Base-by-base conservation (phyloP, 345 rosid species). In the Populus pruinosa region DNA sequence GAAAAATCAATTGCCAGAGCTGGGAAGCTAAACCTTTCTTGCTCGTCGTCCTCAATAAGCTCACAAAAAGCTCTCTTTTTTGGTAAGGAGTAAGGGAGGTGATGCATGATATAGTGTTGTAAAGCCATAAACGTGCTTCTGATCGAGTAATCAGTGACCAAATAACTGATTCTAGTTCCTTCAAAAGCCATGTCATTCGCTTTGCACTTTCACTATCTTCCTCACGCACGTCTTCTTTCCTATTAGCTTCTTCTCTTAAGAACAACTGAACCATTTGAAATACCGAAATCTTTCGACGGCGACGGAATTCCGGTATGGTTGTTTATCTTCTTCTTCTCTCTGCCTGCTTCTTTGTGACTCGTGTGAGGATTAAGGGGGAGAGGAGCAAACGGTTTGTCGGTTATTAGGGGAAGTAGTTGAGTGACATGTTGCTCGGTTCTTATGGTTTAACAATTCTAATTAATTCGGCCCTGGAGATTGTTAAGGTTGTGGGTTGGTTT, bases 41-140 rank as follows among this genome's bases (percentile, higher is more conserved):
- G 62, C 84, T 86, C 21, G 56, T 74, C 1, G 89, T 82, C 73
- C 89, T 87, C 79, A 95, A 69, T 55, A 95, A 67, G 63, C 70
- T 88, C 80, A 84, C 78, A 78, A 93, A 93, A 12, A 95, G 49
- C 71, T 85, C 89, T 43, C 83, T 68, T 75, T 88, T 91, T 36
- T 85, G 84, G 70, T 83, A 81, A 49, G 86, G 80, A 61, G 91
- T 74, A 61, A 93, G 43, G 29, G 86, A 80, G 21, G 76, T 82
- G 5, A 88, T 50, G 55, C 72, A 76, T 0, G 94, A 86, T 25
- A 94, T 67, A 1, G 94, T 80, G 49, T 85, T 85, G 84, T 90
- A 88, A 29, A 94, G 93, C 97, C 97, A 94, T n/a, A 90, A 74
- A 10, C 89, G 92, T 82, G 99, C 91, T 86, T 92, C 99, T 18